phyloP scores from a whole-genome alignment of 345 rosid species.

The Camelina hispida region DNA sequence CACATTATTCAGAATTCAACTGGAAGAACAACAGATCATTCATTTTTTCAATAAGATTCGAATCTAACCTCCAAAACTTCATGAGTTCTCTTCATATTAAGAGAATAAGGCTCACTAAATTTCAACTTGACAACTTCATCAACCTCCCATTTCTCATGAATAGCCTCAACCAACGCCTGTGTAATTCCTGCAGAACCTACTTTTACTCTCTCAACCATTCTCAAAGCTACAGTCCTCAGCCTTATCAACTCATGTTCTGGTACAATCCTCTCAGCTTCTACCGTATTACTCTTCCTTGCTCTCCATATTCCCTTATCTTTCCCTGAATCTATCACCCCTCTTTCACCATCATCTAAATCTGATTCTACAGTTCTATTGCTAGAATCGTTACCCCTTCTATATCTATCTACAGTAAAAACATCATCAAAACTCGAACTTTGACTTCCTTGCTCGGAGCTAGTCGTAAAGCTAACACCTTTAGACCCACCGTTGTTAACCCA shows the following conservation, averaged over 20 bases:
- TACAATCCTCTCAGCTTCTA: slow-evolving; percentile 59
- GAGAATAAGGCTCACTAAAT: slow-evolving; percentile 70
- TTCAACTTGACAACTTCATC: slow-evolving; percentile 90
- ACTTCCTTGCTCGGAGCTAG: slow-evolving; percentile 36
- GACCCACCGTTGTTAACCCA: slow-evolving; percentile 71
- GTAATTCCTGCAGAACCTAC: slow-evolving; percentile 84
- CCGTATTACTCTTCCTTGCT: slow-evolving; percentile 54
- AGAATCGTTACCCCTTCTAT: slow-evolving; percentile 13
- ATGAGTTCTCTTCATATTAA: slow-evolving; percentile 85
- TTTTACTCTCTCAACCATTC: slow-evolving; percentile 85
- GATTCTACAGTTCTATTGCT: slow-evolving; percentile 24
- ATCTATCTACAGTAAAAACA: slow-evolving; percentile 30
- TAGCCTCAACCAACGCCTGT: slow-evolving; percentile 66
- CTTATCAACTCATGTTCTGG: slow-evolving; percentile 81
- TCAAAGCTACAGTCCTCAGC: slow-evolving; percentile 72
- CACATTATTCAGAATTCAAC: slow-evolving; percentile 20
- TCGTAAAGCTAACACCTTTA: slow-evolving; percentile 31
- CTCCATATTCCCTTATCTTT: slow-evolving; percentile 42
- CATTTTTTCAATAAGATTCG: background rate
- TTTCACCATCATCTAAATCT: slow-evolving; percentile 32
- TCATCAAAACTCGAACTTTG: slow-evolving; percentile 15
- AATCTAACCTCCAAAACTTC: slow-evolving; percentile 77
- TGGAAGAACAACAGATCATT: background rate
- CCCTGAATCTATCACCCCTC: slow-evolving; percentile 22
- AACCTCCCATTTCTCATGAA: slow-evolving; percentile 77